phyloP scores from a whole-genome alignment of 2,329 filamentous ascomycete genomes.

The Colletotrichum truncatum region DNA sequence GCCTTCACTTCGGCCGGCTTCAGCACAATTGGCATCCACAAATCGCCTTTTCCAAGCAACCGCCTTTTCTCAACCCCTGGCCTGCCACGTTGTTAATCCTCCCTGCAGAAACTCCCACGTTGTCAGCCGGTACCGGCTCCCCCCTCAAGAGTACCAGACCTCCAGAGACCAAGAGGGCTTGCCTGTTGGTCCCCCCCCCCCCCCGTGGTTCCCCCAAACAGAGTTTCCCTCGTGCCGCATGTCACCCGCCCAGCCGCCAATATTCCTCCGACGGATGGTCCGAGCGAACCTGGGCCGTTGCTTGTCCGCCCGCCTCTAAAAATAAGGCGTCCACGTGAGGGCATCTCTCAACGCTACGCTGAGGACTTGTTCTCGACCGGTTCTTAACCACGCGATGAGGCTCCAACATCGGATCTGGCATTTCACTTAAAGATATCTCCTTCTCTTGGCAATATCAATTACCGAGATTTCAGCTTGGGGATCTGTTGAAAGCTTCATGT shows the following conservation, averaged over 20 bases:
- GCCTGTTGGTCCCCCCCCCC: background rate
- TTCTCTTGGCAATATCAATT: too few species aligned
- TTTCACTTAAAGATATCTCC: too few species aligned
- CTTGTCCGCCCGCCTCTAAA: conserved; percentile 9
- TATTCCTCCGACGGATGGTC: background rate
- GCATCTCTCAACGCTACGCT: too few species aligned
- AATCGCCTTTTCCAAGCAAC: background rate
- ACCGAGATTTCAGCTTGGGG: too few species aligned
- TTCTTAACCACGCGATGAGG: background rate
- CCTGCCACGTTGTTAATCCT: conserved; percentile 13
- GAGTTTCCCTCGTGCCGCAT: background rate
- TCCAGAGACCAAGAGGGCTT: background rate
- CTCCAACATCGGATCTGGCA: too few species aligned
- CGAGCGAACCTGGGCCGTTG: background rate
- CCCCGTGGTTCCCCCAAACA: background rate
- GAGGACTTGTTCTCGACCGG: too few species aligned
- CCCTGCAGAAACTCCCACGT: conserved; percentile 15
- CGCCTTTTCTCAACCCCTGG: conserved; percentile 7
- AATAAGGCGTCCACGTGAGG: background rate
- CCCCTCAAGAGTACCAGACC: background rate
- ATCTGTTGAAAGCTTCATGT: too few species aligned
- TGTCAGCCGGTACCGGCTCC: background rate
- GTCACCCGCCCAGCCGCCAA: conserved; percentile 11
- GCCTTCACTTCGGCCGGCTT: too few species aligned
- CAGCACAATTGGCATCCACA: too few species aligned